Conservation (phyloP, 129 eudicot species). For the Artemisia annua region DNA sequence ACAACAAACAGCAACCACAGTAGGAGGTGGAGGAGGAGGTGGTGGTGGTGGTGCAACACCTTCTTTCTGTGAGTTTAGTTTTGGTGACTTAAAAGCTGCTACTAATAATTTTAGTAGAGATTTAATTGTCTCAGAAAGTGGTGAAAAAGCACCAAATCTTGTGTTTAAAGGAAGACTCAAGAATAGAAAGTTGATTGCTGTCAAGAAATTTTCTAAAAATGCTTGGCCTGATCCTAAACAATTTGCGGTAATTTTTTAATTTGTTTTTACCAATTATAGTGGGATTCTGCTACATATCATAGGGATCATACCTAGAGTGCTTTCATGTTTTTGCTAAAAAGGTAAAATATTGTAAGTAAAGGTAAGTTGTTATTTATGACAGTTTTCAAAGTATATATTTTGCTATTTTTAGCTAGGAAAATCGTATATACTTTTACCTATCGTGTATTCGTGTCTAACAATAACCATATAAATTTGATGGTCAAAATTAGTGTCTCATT, state of each 20-base stretch:
- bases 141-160: slow-evolving; percentile 67
- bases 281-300: too few relatives aligned
- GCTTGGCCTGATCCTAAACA: slow-evolving; percentile 86
- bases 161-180: slow-evolving; percentile 65
- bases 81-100: slow-evolving; percentile 54
- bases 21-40: slow-evolving; percentile 32
- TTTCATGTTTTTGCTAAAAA: too few relatives aligned
- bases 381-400: too few relatives aligned
- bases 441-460: too few relatives aligned
- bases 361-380: neutral
- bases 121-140: slow-evolving; percentile 61
- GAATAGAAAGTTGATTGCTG: slow-evolving; percentile 68
- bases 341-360: too few relatives aligned
- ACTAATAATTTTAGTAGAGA: slow-evolving; percentile 58
- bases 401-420: too few relatives aligned
- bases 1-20: slow-evolving; percentile 27
- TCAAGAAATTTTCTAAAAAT: slow-evolving; percentile 60
- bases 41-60: slow-evolving; percentile 30
- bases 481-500: neutral
- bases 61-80: slow-evolving; percentile 49
- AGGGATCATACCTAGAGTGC: too few relatives aligned
- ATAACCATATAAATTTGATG: too few relatives aligned
- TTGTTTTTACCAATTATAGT: neutral
- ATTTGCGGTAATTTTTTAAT: slow-evolving; percentile 46
- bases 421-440: too few relatives aligned